Evolutionary conservation across 106 monocot species (phyloP).

Genomic region (Dendrobium nobile): DNA sequence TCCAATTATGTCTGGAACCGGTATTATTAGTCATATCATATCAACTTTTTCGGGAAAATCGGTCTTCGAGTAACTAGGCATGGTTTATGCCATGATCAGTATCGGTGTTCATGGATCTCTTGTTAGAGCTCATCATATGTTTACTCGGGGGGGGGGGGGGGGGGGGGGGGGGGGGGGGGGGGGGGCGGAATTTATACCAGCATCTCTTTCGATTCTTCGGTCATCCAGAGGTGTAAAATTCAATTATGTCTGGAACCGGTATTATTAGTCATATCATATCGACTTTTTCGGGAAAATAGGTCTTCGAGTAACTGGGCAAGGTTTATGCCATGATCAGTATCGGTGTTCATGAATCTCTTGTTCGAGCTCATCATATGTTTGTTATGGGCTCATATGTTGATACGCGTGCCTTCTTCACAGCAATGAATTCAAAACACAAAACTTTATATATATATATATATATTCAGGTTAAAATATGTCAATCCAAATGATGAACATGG

Average conservation of each 20-base stretch:
- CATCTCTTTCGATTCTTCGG: conserved; percentile 17
- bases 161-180: too few species aligned
- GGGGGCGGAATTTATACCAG: conserved; percentile 7
- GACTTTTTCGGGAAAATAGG: not conserved
- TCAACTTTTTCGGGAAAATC: not conserved
- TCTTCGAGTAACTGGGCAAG: not conserved
- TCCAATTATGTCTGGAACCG: conserved; percentile 4
- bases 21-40: conserved; percentile 4
- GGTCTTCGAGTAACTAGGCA: not conserved
- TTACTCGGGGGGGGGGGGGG: too few species aligned
- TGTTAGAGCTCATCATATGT: too few species aligned
- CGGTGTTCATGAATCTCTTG: too few species aligned
- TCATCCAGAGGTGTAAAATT: conserved; percentile 15
- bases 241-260: conserved; percentile 2
- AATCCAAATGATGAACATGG: too few species aligned
- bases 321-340: too few species aligned
- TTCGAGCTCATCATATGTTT: too few species aligned
- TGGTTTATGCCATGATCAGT: too few species aligned
- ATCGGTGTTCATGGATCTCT: too few species aligned
- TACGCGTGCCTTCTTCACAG: not conserved
- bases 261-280: conserved; percentile 7
- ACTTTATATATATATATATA: too few species aligned
- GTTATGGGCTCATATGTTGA: not conserved
- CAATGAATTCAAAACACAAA: too few species aligned
- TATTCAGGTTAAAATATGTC: too few species aligned